Percentiles rank a stretch among this genome's conserved stretches.
These are phyloP conservation scores for Kwoniella heveanensis DNA, from an alignment of 768 basidiomycete species.

Conservation along the genomic window DNA sequence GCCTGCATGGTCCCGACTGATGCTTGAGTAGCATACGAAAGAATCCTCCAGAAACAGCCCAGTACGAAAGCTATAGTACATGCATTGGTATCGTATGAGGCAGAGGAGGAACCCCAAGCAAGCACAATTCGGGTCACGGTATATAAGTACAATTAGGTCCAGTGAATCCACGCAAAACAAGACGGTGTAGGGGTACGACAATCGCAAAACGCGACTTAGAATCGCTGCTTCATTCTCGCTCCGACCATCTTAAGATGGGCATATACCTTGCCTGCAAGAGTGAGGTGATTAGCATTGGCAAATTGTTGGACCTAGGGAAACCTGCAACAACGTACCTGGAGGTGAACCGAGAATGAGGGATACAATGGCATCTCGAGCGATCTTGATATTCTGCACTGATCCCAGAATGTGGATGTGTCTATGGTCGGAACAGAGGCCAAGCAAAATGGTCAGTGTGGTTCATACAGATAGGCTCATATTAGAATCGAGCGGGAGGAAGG, in stretches of 20 bases:
- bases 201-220: slow-evolving; percentile 61
- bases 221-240: slow-evolving; percentile 86
- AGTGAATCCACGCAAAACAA: not conserved
- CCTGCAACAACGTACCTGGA: slow-evolving; percentile 90
- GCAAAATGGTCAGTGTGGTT: not conserved
- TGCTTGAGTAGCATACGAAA: not conserved
- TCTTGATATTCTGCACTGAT: slow-evolving; percentile 97
- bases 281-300: not conserved
- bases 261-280: slow-evolving; percentile 59
- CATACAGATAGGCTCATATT: not conserved
- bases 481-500: not conserved
- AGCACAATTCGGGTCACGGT: too few relatives aligned
- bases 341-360: slow-evolving; percentile 93
- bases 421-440: too few relatives aligned
- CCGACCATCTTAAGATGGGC: slow-evolving; percentile 87
- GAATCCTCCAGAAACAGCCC: not conserved
- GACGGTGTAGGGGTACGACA: too few relatives aligned
- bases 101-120: too few relatives aligned
- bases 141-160: too few relatives aligned
- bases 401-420: slow-evolving; percentile 99
- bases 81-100: too few relatives aligned
- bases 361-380: slow-evolving; percentile 93
- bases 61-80: not conserved
- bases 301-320: too few relatives aligned
- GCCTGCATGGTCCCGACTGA: too few relatives aligned